Evolutionary conservation across 306 rosid species (phyloP), one percentile per base, ranked within the genome.

Genomic region (Hylodesmum podocarpum): DNA sequence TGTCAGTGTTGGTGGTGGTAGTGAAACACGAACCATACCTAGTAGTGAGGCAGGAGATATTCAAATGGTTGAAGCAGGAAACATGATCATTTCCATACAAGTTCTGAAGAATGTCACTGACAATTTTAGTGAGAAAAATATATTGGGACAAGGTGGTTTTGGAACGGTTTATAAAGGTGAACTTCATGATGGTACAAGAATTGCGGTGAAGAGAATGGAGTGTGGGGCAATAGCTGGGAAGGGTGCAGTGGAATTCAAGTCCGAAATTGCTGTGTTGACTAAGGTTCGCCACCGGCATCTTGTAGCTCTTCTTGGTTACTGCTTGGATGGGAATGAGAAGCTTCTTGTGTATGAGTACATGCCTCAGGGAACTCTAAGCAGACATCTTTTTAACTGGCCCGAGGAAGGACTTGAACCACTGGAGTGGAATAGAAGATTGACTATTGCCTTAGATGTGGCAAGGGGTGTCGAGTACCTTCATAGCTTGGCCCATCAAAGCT

Each of bases 391-490:
- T 51, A 87, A 88, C 86, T 93, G 97, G 97, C 81, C 91, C 7
- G 96, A 91, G 44, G 98, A 91, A 88, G 96, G 94, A 40, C 71
- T 87, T 37, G 73, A 83, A 43, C 98, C 98, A 14, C 70, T 93
- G 27, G 91, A 86, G 46, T 93, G 97, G 98, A 91, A 85, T 33
- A 86, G 74, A 79, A 89, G 97, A 80, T 79, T 93, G 73, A 84
- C 80, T 66, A 75, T 93, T 71, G 98, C 98, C 47, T 85, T 93
- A 33, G 98, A 93, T 76, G 98, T 93, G 43, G 98, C 92, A 49
- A 89, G 97, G 84, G 98, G 90, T 50, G 98, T 93, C 14, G 98
- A 93, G 87, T 93, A 93, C 73, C 97, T 93, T 39, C 98, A 93
- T 86, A 85, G 97, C 79, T 81, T 93, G 87, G 97, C 98, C 39